phyloP scores from a whole-genome alignment of 441 rosid species.

The Euphorbia celastroides region DNA sequence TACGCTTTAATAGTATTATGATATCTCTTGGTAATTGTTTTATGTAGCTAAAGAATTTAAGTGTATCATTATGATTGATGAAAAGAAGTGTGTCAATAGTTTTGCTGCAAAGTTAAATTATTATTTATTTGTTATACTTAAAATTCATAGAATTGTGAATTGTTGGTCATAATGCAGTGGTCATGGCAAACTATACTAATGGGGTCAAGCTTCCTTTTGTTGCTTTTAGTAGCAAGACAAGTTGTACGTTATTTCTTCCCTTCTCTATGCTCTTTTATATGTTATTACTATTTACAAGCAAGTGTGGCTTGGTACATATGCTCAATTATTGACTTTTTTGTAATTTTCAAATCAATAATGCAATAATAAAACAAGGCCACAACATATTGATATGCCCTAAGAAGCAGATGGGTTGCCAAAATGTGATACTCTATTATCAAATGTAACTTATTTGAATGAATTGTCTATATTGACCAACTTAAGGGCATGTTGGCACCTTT shows the following conservation, averaged over 20 bases:
- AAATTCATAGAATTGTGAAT: no score
- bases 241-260: conserved; percentile 42
- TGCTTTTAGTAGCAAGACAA: conserved; percentile 65
- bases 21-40: no score
- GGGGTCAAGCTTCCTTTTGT: conserved; percentile 70
- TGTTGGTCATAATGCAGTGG: conserved; percentile 49
- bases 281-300: neutral
- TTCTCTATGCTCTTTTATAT: neutral
- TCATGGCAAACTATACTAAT: conserved; percentile 86
- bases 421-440: neutral
- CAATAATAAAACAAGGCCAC: neutral
- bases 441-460: neutral
- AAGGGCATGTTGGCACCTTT: neutral
- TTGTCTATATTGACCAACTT: conserved; percentile 11
- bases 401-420: neutral
- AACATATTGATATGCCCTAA: neutral
- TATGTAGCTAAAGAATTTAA: no score
- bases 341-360: neutral
- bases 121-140: no score
- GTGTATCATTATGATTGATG: no score
- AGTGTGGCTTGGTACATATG: neutral
- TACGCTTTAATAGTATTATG: no score
- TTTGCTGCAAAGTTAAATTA: no score
- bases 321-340: neutral
- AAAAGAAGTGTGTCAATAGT: no score